These are phyloP conservation scores for Solanum raphanifolium DNA, from an alignment of 257 asterid genomes.

Conservation along the genomic window DNA sequence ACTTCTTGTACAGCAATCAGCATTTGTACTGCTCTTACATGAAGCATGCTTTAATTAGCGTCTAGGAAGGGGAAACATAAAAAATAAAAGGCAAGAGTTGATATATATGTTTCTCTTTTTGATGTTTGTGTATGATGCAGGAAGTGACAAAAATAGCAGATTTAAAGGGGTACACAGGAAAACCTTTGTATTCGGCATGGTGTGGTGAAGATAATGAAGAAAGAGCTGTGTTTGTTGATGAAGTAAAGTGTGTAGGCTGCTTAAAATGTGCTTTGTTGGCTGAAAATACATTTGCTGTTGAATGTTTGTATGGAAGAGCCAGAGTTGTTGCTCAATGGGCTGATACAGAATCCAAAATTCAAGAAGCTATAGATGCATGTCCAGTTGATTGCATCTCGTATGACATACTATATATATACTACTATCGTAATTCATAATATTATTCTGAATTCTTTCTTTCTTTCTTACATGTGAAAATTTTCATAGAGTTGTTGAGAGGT, in stretches of 20 bases:
- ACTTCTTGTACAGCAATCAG: too few species aligned
- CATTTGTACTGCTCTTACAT: not conserved
- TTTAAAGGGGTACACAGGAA: constrained; percentile 75
- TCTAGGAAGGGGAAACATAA: not conserved
- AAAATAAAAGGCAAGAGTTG: not conserved
- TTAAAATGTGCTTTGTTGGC: constrained; percentile 85
- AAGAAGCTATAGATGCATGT: constrained; percentile 68
- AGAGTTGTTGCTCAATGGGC: constrained; percentile 94
- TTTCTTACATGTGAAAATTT: not conserved
- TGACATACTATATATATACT: not conserved
- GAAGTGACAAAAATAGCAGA: constrained; percentile 73
- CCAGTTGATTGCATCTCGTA: constrained; percentile 97
- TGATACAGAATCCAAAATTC: constrained; percentile 68
- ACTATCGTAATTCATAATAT: not conserved
- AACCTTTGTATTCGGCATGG: constrained; percentile 79
- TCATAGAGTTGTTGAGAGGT: constrained; percentile 59
- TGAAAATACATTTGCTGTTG: constrained; percentile 73
- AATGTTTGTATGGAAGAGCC: constrained; percentile 79
- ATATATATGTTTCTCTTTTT: too few species aligned
- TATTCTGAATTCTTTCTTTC: not conserved
- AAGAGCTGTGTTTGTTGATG: constrained; percentile 86
- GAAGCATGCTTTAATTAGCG: not conserved
- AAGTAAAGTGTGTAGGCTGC: constrained; percentile 89
- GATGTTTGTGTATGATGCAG: constrained; percentile 16
- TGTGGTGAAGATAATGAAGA: constrained; percentile 51